Base-by-base conservation (phyloP, 352 stramenopile species). In the Phytophthora pini region DNA sequence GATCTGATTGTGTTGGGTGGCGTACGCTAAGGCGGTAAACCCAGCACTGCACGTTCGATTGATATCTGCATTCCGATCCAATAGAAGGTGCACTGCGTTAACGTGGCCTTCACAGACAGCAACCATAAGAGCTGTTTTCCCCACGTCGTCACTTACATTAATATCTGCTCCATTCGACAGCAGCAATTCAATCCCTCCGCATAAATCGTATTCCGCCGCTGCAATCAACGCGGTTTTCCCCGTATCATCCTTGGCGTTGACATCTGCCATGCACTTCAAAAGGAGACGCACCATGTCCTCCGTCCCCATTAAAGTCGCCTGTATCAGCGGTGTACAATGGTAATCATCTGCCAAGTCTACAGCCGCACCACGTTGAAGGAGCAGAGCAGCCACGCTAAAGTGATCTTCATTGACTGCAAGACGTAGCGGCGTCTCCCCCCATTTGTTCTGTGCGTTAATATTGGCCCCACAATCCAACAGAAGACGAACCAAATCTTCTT, bases 391-490 rank as follows among this genome's bases (percentile, higher is more conserved):
- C 7, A 46, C 40, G 6, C 40, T 46, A 26, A 46, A 46, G 11
- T 46, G 40, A 46, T 46, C 40, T 46, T 46, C 40, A 13, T 46
- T 46, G 10, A 46, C 40, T 26, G 40, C 40, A 46, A 46, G 40
- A 13, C 40, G 40, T 8, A 46, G 40, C 6, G 40, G 15, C 8
- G 40, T 46, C n/a, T 46, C 40, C 13, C 40, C 40, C 40, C 40
- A 46, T 27, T 46, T 46, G 8, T 46, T 46, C 3, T 13, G 40
- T 27, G 40, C 40, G 22, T 46, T 22, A 10, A 46, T 26, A 9
- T 46, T 46, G 13, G 40, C 40, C 13, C 40, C 40, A 26, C 40
- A 17, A 26, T 46, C 40, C 6, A 46, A 17, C 10, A 46, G 40
- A 4, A 46, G 40, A 22, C 40, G 40, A 46, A 46, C 40, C 17